Conservation (phyloP, 2,329 filamentous ascomycete genomes). For the Thelonectria blattea region DNA sequence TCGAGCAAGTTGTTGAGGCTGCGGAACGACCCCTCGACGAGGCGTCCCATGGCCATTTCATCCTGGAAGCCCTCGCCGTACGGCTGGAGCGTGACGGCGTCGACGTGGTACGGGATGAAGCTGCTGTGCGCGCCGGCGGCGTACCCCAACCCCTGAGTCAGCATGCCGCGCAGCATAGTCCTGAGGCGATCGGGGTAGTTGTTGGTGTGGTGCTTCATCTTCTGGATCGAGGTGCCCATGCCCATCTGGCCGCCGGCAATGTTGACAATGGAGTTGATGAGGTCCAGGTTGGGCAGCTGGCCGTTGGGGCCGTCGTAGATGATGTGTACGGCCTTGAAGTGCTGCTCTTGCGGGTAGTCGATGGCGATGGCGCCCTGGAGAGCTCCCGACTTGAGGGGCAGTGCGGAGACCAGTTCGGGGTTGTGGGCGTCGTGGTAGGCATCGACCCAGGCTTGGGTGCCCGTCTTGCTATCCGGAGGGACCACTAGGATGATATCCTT, state of each 20-base stretch:
- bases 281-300: conserved; percentile 91
- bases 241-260: conserved; percentile 94
- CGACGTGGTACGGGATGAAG: conserved; percentile 97
- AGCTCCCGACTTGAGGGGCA: conserved; percentile 90
- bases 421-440: conserved; percentile 94
- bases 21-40: conserved; percentile 88
- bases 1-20: conserved; percentile 96
- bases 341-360: conserved; percentile 84
- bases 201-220: conserved; percentile 84
- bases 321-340: conserved; percentile 88
- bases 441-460: conserved; percentile 95
- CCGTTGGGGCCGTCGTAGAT: conserved; percentile 96
- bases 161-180: conserved; percentile 91
- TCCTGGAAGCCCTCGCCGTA: conserved; percentile 95
- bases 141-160: conserved; percentile 87
- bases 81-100: conserved; percentile 91
- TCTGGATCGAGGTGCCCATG: conserved; percentile 81
- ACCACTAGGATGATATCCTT: conserved; percentile 97
- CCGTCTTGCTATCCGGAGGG: conserved; percentile 85
- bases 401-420: conserved; percentile 69
- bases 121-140: conserved; percentile 90
- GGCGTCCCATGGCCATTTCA: conserved; percentile 91
- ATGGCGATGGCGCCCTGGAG: conserved; percentile 93
- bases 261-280: conserved; percentile 90
- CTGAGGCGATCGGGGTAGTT: conserved; percentile 80